Evolutionary conservation across 2,329 filamentous ascomycete species (phyloP).

Genomic region (Emmonsiellopsis sp.): DNA sequence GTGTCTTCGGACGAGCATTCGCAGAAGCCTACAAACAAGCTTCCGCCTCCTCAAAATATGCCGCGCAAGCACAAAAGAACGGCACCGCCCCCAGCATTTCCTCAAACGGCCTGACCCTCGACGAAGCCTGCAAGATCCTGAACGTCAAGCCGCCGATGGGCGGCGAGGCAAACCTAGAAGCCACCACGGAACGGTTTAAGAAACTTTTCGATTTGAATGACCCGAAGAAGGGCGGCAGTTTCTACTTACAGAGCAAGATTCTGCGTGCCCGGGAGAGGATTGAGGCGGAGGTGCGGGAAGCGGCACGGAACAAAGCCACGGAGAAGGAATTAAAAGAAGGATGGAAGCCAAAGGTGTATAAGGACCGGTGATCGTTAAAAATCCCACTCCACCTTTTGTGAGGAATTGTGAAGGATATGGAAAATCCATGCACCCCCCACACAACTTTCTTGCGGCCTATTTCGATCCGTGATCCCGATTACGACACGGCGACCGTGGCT

Average conservation of each 20-base stretch:
- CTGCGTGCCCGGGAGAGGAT: constrained; percentile 83
- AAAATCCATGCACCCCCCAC: background rate
- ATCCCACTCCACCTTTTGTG: background rate
- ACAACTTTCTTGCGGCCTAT: background rate
- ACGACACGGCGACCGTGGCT: background rate
- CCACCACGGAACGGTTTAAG: constrained; percentile 83
- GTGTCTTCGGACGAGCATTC: constrained; percentile 88
- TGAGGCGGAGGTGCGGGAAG: constrained; percentile 72
- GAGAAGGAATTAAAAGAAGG: constrained; percentile 76
- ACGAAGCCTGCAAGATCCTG: constrained; percentile 94
- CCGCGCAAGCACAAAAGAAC: constrained; percentile 54
- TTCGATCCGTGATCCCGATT: background rate
- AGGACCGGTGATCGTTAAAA: constrained; percentile 53
- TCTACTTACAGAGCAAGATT: constrained; percentile 97
- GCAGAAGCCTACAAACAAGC: constrained; percentile 94
- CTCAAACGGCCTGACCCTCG: constrained; percentile 73
- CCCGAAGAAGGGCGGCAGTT: constrained; percentile 89
- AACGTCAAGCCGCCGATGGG: constrained; percentile 83
- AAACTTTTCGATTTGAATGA: constrained; percentile 90
- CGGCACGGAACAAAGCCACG: constrained; percentile 59
- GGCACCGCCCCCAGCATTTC: constrained; percentile 46
- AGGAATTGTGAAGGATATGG: background rate
- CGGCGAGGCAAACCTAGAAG: constrained; percentile 67
- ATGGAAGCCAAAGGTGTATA: constrained; percentile 93
- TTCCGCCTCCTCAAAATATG: constrained; percentile 74